These are phyloP conservation scores for Aeschynomene evenia DNA, from an alignment of 306 rosid species.

Conservation along the genomic window DNA sequence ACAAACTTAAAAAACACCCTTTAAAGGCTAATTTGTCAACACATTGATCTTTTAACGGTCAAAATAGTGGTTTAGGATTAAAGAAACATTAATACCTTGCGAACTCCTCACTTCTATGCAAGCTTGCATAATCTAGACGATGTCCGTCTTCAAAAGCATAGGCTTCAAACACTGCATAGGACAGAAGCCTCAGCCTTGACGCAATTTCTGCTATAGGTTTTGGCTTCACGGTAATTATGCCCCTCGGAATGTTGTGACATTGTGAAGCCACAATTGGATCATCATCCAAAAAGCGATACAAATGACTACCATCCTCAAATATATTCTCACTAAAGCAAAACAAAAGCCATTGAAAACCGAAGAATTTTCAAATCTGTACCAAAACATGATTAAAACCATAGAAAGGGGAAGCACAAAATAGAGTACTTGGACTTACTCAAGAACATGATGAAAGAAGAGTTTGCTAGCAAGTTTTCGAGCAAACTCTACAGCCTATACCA, in stretches of 20 bases:
- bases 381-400: conserved; percentile 21
- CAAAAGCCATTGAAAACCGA: conserved; percentile 25
- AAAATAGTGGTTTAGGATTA: too few species aligned
- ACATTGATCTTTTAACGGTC: too few species aligned
- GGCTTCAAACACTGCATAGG: conserved; percentile 77
- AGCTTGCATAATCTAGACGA: conserved; percentile 69
- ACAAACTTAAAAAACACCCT: too few species aligned
- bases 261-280: conserved; percentile 76
- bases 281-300: conserved; percentile 85
- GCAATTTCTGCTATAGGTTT: conserved; percentile 77
- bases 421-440: conserved; percentile 62
- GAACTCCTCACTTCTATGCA: conserved; percentile 90
- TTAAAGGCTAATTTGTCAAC: too few species aligned
- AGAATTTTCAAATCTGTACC: conserved; percentile 18
- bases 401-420: conserved; percentile 16
- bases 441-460: conserved; percentile 73
- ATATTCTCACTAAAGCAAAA: conserved; percentile 57
- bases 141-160: conserved; percentile 69
- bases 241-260: conserved; percentile 83
- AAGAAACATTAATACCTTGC: conserved; percentile 60
- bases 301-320: conserved; percentile 83
- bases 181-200: conserved; percentile 73
- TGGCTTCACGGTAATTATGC: conserved; percentile 68
- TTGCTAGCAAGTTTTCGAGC: conserved; percentile 85
- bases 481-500: conserved; percentile 73